Evolutionary conservation across 192 early-diverging fungal species (phyloP), one percentile per base, ranked within the genome.

Genomic region (Coemansia asiatica): DNA sequence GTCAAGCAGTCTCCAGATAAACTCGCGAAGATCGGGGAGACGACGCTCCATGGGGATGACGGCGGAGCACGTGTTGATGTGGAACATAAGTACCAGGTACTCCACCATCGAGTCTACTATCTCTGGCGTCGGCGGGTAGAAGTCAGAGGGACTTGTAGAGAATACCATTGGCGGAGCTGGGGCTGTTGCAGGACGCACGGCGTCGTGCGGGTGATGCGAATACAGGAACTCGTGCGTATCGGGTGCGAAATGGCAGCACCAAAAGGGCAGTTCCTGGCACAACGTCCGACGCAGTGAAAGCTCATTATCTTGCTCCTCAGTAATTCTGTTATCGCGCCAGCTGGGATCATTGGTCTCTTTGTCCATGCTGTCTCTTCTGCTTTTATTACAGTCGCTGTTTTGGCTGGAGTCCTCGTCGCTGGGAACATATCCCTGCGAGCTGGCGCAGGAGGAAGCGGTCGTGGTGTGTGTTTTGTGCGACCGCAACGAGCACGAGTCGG

Each of bases 1-100:
- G 44, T 79, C 76, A 31, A 79, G 55, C 46, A 73, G 40, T 5
- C 59, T 48, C 76, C 76, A 79, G 26, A 79, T 79, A 69, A 79
- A 79, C 36, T 69, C 71, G 50, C 33, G 36, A 35, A 69, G 54
- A 1, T 69, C 50, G 0, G 76, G 71, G 44, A 73, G 64, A 0
- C 76, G 70, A 13, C 60, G 66, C 40, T 69, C 71, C 27, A 73
- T 60, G 2, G 76, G 60, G 8, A 79, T 46, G 6, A 69, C 27
- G 0, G 64, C 71, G n/a, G 49, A 21, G 44, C 70, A 69, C 0
- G 64, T 66, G 61, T 66, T 61, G 63, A 55, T 69, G 23, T 55
- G 51, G 56, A 59, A 64, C 7, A 68, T 54, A 28, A 79, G 29
- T 13, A 44, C 53, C 33, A 79, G 67, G 10, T 67, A 48, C 67